phyloP scores from a whole-genome alignment of 345 rosid genomes.

The Euphorbia peplus region DNA sequence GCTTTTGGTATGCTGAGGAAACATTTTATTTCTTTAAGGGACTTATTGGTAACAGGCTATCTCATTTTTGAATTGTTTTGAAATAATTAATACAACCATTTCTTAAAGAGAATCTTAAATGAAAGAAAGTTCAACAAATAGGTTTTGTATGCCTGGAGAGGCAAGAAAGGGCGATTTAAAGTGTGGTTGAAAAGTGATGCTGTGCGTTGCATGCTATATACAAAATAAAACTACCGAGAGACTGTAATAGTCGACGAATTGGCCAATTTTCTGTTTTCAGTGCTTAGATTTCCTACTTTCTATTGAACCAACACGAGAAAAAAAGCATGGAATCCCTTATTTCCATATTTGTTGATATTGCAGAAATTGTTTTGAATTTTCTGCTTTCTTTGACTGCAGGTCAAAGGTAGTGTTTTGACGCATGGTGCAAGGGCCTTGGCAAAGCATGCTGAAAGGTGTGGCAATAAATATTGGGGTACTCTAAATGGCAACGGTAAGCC shows the following conservation, averaged over 20 bases:
- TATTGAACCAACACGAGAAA: not conserved
- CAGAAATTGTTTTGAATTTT: constrained; percentile 6
- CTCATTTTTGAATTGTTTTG: constrained; percentile 4
- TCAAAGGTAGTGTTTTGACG: constrained; percentile 58
- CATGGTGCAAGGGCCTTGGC: constrained; percentile 81
- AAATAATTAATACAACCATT: not conserved
- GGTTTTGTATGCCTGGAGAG: not conserved
- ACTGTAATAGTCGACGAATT: not conserved
- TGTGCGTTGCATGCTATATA: not conserved
- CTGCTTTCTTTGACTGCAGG: constrained; percentile 34
- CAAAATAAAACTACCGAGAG: not conserved
- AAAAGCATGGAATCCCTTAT: not conserved
- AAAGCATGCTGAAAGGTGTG: constrained; percentile 62
- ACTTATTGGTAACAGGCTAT: not conserved
- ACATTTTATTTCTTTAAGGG: not conserved
- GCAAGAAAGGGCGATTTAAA: constrained; percentile 3
- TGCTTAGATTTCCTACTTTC: not conserved
- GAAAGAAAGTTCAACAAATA: not conserved
- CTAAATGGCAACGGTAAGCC: constrained; percentile 59
- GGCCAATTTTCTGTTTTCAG: not conserved
- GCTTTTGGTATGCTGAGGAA: not conserved
- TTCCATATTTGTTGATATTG: not conserved
- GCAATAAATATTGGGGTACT: constrained; percentile 57
- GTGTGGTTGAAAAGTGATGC: not conserved
- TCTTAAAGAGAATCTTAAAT: not conserved